Evolutionary conservation across 2,329 filamentous ascomycete genomes (phyloP), one percentile per base, ranked within the genome.

Genomic region (Lasiodiplodia hormozganensis): DNA sequence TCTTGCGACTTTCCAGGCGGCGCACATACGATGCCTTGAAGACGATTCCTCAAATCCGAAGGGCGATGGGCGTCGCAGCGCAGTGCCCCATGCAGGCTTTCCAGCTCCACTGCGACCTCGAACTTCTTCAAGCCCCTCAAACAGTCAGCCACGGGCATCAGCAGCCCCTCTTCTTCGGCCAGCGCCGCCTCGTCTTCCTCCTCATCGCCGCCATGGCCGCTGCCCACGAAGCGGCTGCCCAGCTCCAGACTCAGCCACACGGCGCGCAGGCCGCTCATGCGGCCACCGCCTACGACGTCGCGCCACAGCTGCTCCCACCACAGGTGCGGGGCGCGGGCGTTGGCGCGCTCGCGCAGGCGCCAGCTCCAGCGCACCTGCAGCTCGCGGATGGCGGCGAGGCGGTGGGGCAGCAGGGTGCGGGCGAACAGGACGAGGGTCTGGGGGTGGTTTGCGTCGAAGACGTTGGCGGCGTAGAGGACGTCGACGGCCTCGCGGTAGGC

Each of bases 391-490:
- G 10, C 3, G 10, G 58, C 58, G 4, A 62, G 58, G 25, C 58
- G 58, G 21, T 36, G 23, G 8, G 58, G 58, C 25, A 23, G 23
- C 25, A 51, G 21, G 40, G 58, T 34, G 16, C 10, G 6, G 16
- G 58, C 58, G 58, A 62, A 62, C 25, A 49, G 25, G 7, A 36
- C 43, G 38, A 62, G 31, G 4, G 58, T 49, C 18, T 62, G 58
- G 16, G 58, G 58, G 16, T 62, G 58, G 25, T 43, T 62, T 40
- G 31, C 16, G 40, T 62, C 58, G 58, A 62, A 62, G 40, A 51
- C 25, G 58, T 62, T 62, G 40, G 21, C 40, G 3, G 8, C 3
- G 58, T 62, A 62, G 14, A 62, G 58, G 8, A 10, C n/a, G 25
- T 49, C 38, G 16, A 51, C 31, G 16, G 58, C 40, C 23, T 62